Percentiles rank a stretch among this genome's conserved stretches.
These are phyloP conservation scores for Petrea volubilis DNA, from an alignment of 257 asterid genomes.

Conservation along the genomic window DNA sequence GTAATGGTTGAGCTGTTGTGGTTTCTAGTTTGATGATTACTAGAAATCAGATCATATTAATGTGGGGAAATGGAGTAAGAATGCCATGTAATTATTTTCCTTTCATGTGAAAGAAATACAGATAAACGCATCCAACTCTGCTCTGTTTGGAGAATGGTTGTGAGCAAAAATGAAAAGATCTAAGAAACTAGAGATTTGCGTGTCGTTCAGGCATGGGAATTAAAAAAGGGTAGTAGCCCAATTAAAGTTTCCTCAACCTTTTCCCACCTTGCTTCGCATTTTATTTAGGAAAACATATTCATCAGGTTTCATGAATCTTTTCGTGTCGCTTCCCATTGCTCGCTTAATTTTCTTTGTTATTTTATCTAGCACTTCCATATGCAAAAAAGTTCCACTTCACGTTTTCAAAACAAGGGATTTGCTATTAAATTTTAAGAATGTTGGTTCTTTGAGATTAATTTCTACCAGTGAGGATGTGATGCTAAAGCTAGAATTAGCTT, in stretches of 20 bases:
- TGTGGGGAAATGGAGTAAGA: neutral
- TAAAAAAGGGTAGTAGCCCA: neutral
- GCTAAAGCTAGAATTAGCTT: neutral
- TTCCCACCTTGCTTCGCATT: neutral
- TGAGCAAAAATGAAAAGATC: neutral
- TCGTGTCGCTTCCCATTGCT: no score
- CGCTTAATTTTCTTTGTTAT: neutral
- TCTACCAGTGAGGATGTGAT: constrained; percentile 3
- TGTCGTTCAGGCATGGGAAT: neutral
- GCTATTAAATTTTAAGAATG: constrained; percentile 1
- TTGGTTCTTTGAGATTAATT: neutral
- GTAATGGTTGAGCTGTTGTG: neutral
- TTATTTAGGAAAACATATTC: no score
- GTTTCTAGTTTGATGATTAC: neutral
- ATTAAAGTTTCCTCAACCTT: neutral
- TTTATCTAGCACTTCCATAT: neutral
- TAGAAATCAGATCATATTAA: neutral
- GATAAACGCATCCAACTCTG: neutral
- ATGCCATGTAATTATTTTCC: neutral
- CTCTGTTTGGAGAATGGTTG: constrained; percentile 7
- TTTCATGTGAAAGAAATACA: neutral
- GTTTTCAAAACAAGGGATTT: neutral
- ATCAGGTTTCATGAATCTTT: no score
- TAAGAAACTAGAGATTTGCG: neutral
- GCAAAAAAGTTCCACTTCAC: constrained; percentile 5